phyloP scores from a whole-genome alignment of 2,329 filamentous ascomycete species.

The Penicillium palitans region DNA sequence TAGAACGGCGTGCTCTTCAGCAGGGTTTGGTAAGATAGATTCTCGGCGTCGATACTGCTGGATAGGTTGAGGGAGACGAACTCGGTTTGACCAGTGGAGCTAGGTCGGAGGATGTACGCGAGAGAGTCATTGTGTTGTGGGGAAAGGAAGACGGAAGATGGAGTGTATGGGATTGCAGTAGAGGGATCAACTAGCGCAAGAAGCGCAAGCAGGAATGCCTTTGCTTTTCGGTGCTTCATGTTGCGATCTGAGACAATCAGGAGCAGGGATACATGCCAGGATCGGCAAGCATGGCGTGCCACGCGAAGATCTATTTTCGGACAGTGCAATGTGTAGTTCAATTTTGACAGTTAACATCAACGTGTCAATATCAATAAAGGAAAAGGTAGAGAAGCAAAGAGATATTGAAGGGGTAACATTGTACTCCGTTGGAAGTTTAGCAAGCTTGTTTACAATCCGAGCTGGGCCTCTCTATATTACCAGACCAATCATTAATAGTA shows the following conservation, averaged over 20 bases:
- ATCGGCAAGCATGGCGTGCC: slow-evolving; percentile 27
- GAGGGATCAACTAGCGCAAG: slow-evolving; percentile 25
- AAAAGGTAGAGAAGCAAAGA: not conserved
- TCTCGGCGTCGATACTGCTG: slow-evolving; percentile 52
- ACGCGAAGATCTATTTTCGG: slow-evolving; percentile 17
- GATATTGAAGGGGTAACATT: not conserved
- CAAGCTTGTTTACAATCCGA: slow-evolving; percentile 5
- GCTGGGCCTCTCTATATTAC: not conserved
- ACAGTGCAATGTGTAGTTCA: not conserved
- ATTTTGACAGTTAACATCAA: slow-evolving; percentile 1
- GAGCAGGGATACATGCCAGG: slow-evolving; percentile 25
- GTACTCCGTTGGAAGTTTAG: not conserved
- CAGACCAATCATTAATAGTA: slow-evolving; percentile 17
- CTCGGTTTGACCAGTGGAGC: slow-evolving; percentile 48
- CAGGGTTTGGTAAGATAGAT: slow-evolving; percentile 36
- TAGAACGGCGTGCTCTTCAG: slow-evolving; percentile 31
- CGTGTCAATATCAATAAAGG: not conserved
- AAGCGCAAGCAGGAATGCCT: slow-evolving; percentile 14
- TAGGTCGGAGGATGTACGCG: slow-evolving; percentile 70
- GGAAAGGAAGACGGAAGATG: slow-evolving; percentile 67
- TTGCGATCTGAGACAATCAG: slow-evolving; percentile 28
- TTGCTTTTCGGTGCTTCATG: slow-evolving; percentile 19
- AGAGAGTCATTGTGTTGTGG: slow-evolving; percentile 53
- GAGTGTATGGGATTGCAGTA: slow-evolving; percentile 69
- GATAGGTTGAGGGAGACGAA: slow-evolving; percentile 69